These are phyloP conservation scores for Candida michaelii DNA, from an alignment of 805 yeast genomes.

Conservation along the genomic window DNA sequence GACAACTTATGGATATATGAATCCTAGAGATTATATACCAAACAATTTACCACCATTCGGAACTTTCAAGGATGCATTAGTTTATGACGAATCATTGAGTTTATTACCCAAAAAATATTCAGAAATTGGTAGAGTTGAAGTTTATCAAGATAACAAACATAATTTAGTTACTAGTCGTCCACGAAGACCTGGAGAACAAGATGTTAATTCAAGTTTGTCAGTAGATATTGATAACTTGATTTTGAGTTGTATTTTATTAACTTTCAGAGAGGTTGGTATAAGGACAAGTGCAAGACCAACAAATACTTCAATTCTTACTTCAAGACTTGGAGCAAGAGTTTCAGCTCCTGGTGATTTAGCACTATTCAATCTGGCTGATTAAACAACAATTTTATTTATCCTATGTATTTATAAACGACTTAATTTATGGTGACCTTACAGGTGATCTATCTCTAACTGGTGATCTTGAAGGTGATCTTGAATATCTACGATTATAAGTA, in stretches of 20 bases:
- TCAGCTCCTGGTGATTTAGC: not conserved
- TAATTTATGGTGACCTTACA: conserved; percentile 18
- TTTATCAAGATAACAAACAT: conserved; percentile 29
- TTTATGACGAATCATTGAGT: conserved; percentile 20
- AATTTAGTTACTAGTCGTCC: not conserved
- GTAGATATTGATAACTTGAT: conserved; percentile 34
- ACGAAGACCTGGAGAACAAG: conserved; percentile 5
- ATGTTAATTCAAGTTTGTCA: conserved; percentile 29
- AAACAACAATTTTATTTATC: not conserved
- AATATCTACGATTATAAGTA: conserved; percentile 20
- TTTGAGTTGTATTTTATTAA: conserved; percentile 27
- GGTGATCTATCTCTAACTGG: conserved; percentile 42
- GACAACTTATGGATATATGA: conserved; percentile 9
- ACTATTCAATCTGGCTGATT: not conserved
- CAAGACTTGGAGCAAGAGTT: conserved; percentile 13
- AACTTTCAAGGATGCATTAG: conserved; percentile 27
- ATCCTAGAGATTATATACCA: conserved; percentile 22
- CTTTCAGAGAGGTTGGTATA: conserved; percentile 32
- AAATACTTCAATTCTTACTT: conserved; percentile 9
- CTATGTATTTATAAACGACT: not conserved
- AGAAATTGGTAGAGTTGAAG: conserved; percentile 34
- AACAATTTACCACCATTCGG: conserved; percentile 41
- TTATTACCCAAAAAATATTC: conserved; percentile 36
- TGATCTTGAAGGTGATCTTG: conserved; percentile 37
- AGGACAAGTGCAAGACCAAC: conserved; percentile 24